These are phyloP conservation scores for Nymphaea colorata DNA, from an alignment of 164 flowering plant species.

Conservation along the genomic window DNA sequence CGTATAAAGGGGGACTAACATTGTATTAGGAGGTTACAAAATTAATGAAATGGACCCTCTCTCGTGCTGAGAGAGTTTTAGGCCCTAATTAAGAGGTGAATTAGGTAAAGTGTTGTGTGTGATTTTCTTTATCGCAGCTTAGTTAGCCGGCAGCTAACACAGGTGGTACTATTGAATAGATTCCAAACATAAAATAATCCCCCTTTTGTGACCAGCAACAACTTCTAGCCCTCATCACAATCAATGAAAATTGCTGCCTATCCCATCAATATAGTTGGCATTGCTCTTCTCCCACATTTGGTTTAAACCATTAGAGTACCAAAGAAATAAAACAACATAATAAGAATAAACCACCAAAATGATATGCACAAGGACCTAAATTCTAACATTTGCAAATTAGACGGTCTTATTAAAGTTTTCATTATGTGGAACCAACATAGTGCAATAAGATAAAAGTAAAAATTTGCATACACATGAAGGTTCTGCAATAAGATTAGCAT, in stretches of 20 bases:
- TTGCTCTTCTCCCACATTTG: constrained; percentile 90
- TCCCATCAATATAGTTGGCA: constrained; percentile 97
- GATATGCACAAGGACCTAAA: too few species aligned
- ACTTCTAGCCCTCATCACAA: constrained; percentile 90
- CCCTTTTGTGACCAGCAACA: constrained; percentile 78
- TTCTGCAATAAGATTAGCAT: neutral
- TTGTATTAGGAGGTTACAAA: too few species aligned
- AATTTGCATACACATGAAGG: neutral
- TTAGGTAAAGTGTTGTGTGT: too few species aligned
- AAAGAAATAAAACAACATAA: neutral
- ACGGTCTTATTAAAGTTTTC: neutral
- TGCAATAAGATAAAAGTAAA: neutral
- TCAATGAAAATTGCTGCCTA: constrained; percentile 86
- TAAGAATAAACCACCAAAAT: neutral
- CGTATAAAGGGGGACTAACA: too few species aligned
- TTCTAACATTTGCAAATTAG: neutral
- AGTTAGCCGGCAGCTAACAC: constrained; percentile 5
- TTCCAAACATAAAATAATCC: constrained; percentile 89
- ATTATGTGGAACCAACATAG: neutral
- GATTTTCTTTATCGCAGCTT: too few species aligned
- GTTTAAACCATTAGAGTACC: constrained; percentile 59
- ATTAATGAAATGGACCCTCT: too few species aligned
- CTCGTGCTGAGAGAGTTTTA: too few species aligned
- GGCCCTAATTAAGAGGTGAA: too few species aligned
- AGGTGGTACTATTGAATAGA: constrained; percentile 55